These are phyloP conservation scores for Grigorovia jiainica DNA, from an alignment of 805 yeast species.

Conservation along the genomic window DNA sequence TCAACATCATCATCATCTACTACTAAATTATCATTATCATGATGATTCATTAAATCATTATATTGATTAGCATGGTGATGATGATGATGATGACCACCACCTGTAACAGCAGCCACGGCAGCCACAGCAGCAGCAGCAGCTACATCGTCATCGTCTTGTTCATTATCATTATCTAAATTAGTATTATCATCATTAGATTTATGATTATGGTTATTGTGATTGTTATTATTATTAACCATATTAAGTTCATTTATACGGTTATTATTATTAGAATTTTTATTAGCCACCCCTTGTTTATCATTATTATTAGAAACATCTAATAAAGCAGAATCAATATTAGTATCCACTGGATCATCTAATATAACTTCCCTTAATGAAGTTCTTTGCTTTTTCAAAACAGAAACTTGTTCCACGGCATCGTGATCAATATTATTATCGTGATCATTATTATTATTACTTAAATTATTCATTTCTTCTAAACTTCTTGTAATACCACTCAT, in stretches of 20 bases:
- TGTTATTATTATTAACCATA: conserved; percentile 3
- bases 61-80: conserved; percentile 1
- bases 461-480: neutral
- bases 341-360: conserved; percentile 11
- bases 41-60: conserved; percentile 2
- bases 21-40: conserved; percentile 1
- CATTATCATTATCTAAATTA: conserved; percentile 8
- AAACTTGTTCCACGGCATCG: neutral
- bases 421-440: neutral
- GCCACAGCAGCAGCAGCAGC: conserved; percentile 5
- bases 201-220: conserved; percentile 1
- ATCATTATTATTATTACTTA: neutral
- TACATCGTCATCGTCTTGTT: conserved; percentile 4
- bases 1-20: conserved; percentile 4
- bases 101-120: conserved; percentile 1
- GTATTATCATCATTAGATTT: conserved; percentile 8
- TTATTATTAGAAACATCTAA: conserved; percentile 7
- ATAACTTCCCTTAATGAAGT: neutral
- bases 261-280: neutral
- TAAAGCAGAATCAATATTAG: conserved; percentile 26
- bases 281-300: conserved; percentile 1
- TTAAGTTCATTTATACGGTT: neutral
- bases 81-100: neutral
- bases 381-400: conserved; percentile 5
- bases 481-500: neutral